Percentiles rank a stretch among this genome's conserved stretches.
phyloP scores from a whole-genome alignment of 371 early-diverging fungal genomes.

The Phascolomyces articulosus region DNA sequence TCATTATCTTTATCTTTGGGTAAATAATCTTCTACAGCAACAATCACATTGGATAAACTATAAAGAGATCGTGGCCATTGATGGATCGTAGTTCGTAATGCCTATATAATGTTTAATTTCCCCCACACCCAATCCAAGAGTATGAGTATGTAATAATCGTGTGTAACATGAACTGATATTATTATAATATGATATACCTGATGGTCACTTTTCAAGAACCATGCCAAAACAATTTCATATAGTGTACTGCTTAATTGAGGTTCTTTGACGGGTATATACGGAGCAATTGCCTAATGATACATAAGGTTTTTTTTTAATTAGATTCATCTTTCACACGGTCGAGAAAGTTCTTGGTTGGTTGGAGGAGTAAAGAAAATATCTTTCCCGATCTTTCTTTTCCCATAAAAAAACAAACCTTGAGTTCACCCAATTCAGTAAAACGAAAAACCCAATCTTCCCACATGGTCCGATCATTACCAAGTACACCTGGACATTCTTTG shows the following conservation, averaged over 20 bases:
- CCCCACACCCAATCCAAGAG: background rate
- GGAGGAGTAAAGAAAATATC: background rate
- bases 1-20: conserved; percentile 56
- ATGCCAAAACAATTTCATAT: conserved; percentile 87
- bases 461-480: conserved; percentile 65
- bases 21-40: conserved; percentile 74
- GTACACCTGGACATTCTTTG: conserved; percentile 65
- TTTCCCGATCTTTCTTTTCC: background rate
- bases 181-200: conserved; percentile 35
- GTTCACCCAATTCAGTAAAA: conserved; percentile 76
- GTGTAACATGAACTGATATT: background rate
- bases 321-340: too few relatives aligned
- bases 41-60: conserved; percentile 70
- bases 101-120: conserved; percentile 21
- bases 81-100: conserved; percentile 63
- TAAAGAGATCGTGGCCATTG: conserved; percentile 83
- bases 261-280: conserved; percentile 77
- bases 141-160: background rate
- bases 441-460: conserved; percentile 94
- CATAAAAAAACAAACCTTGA: conserved; percentile 47
- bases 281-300: conserved; percentile 60
- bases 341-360: too few relatives aligned
- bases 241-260: conserved; percentile 79
- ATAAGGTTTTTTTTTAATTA: too few relatives aligned
- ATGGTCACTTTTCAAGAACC: conserved; percentile 67